Evolutionary conservation across 2,329 filamentous ascomycete genomes (phyloP), one percentile per base, ranked within the genome.

Genomic region (Colletotrichum echinochloae): DNA sequence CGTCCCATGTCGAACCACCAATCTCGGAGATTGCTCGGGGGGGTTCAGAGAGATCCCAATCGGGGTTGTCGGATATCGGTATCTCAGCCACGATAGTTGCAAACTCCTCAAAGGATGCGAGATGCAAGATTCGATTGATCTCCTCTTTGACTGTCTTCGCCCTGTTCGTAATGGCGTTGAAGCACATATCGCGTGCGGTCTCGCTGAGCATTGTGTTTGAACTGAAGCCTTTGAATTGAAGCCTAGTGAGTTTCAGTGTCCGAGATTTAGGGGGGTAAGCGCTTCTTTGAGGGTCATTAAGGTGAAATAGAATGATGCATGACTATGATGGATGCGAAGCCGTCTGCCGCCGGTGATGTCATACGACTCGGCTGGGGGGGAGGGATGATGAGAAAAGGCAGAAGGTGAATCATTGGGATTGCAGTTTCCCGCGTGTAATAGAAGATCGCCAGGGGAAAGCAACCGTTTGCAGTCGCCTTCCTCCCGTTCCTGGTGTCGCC

Each of bases 91-190:
- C 49, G 23, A 37, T 51, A 16, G 44, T 18, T 16, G 59, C 44
- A 28, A 61, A 39, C 16, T 61, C 39, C 28, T 44, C 30, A 2
- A 7, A 18, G 2, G 35, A 35, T 20, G 26, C 86, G 87, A 74
- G 76, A 83, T 28, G n/a, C 33, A 23, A n/a, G 33, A 18, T 39
- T 16, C 33, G 33, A 7, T 56, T 23, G 14, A 56, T 26, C 5
- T 39, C 12, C 14, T 6, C 9, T n/a, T 23, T 23, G 33, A 37
- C 5, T 14, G 2, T 26, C 14, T 18, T 12, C n/a, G 16, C 20
- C 26, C 16, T 18, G 3, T 8, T 18, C 30, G 7, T 1, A 6
- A 39, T 23, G n/a, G n/a, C 20, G 3, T 37, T 9, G 14, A 56
- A 16, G 6, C n/a, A 35, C n/a, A 39, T 18, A 23, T n/a, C 5